Evolutionary conservation across 2,329 filamentous ascomycete genomes (phyloP).

Genomic region (Sporothrix dimorphospora): DNA sequence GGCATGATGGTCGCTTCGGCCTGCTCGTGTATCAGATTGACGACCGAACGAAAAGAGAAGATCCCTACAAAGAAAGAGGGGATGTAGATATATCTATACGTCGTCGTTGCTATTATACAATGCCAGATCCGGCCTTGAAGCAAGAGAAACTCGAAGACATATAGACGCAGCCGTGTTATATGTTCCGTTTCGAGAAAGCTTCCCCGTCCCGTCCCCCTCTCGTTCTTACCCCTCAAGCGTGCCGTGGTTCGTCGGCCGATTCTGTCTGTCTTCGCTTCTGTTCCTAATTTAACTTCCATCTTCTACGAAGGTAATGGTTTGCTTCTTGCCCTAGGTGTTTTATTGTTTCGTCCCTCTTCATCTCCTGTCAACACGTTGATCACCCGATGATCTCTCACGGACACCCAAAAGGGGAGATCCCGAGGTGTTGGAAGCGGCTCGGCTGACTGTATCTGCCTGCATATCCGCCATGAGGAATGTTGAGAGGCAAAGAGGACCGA

Average conservation of each 20-base stretch:
- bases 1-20: constrained; percentile 2
- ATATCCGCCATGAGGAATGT: background rate
- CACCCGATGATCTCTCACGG: background rate
- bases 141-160: background rate
- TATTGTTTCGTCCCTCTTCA: background rate
- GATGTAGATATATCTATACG: background rate
- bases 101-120: background rate
- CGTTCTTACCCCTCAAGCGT: constrained; percentile 13
- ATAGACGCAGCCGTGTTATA: background rate
- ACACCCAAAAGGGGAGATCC: constrained; percentile 1
- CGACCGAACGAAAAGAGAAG: background rate
- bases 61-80: background rate
- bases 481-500: background rate
- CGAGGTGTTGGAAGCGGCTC: constrained; percentile 17
- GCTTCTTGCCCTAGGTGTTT: background rate
- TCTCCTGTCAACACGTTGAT: background rate
- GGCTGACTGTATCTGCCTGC: background rate
- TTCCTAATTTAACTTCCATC: background rate
- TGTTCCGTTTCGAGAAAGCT: constrained; percentile 7
- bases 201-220: constrained; percentile 15
- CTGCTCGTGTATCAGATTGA: constrained; percentile 24
- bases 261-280: background rate
- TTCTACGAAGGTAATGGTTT: background rate
- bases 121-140: background rate
- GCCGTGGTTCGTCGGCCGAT: constrained; percentile 5